Base-by-base conservation (phyloP, 257 asterid genomes). In the Solanum bulbocastanum region DNA sequence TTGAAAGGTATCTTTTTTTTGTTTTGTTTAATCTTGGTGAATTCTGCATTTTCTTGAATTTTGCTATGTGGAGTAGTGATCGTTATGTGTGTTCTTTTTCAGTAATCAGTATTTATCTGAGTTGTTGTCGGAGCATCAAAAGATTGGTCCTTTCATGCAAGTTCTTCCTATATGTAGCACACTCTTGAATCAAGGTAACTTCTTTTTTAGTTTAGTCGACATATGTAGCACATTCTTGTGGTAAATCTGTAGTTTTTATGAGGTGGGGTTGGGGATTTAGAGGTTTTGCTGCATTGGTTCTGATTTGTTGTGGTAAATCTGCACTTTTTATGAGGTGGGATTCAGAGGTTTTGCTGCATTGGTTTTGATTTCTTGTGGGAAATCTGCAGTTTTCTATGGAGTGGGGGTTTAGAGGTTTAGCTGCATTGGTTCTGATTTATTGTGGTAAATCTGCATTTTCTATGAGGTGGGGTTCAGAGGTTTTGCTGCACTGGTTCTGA, bases 141-240 rank as follows among this genome's bases (percentile, higher is more conserved):
- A 96, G 96, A 92, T 97, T 76, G 99, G 98, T 9, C 99, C 99
- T 36, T 97, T 97, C 93, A 89, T 93, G 92, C 99, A 97, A 92
- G 97, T 96, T 88, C 96, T 97, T 89, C 99, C 99, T 7, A 92
- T 94, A 72, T 97, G 98, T 86, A 93, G 92, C 90, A 93, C 98
- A 75, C 98, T 97, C 88, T 90, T 96, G 93, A 95, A 93, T 95
- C 99, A 96, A 95, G 98, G 98, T 94, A 40, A 52, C 8, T 9
- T 62, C 42, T 10, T 62, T 72, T 37, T 46, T 46, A 1, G 36
- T 79, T 0, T 18, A 42, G 23, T 25, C 0, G 73, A 5, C 1
- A 92, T 93, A 62, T 97, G 98, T 85, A 92, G 91, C 90, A 93
- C 98, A 79, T 98, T 97, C 88, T 90, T 76, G 36, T n/a, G 84